Evolutionary conservation across 192 early-diverging fungal species (phyloP), one percentile per base, ranked within the genome.

Genomic region (Helicostylum pulchrum): DNA sequence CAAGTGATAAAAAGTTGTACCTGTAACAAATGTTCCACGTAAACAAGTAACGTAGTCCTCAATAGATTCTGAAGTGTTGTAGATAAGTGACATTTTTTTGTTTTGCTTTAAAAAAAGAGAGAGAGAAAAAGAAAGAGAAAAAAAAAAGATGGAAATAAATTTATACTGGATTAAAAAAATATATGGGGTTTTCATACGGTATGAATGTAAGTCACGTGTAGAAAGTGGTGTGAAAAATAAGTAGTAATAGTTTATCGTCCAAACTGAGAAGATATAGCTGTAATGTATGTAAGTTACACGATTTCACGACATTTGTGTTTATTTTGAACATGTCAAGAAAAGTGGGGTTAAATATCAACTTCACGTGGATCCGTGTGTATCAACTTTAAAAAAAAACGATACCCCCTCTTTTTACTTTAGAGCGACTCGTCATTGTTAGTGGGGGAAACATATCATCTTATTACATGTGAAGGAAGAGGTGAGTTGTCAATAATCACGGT

Each of bases 201-300:
- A 14, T 10, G 31, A 4, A 3, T 39, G 34, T n/a, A 31, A n/a
- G 53, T 55, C 53, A 55, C 31, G 32, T 55, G 53, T 15, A 31
- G 21, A 53, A 53, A 30, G 36, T 26, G 36, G 36, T 39, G 36
- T 39, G 34, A 55, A 30, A 32, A 55, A 34, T 10, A 32, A 8
- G 53, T 55, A 55, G 53, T 55, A 55, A 55, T 55, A 55, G 17
- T 15, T 55, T 34, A 34, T 55, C 31, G 17, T 55, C 53, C 53
- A 55, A 55, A 55, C 31, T 55, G 32, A 32, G 53, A 55, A 34
- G n/a, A 19, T 55, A 15, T 53, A 31, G 52, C 26, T 26, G 26
- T 26, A 2, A 26, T 26, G 26, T 26, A 26, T 26, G 26, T 26
- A 26, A 0, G 26, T 26, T 26, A 26, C 26, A 26, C 26, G 26